Conservation (phyloP, 768 basidiomycete species). For the Lentinula edodes region DNA sequence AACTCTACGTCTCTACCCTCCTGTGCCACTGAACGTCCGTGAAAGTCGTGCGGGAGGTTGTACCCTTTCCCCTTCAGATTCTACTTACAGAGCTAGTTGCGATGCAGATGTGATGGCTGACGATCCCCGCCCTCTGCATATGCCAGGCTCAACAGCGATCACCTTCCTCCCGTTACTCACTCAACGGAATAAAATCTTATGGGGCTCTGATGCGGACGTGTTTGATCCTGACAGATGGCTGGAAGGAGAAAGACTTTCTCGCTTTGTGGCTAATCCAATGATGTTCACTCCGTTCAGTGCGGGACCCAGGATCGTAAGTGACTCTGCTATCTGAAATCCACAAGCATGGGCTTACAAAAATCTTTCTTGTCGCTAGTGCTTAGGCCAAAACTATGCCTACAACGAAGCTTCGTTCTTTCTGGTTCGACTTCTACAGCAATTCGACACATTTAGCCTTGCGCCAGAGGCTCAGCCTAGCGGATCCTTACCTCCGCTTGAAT, state of each 20-base stretch:
- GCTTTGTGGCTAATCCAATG: constrained; percentile 51
- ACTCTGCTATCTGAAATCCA: too few relatives aligned
- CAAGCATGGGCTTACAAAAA: not conserved
- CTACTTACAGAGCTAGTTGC: constrained; percentile 24
- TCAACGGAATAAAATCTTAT: constrained; percentile 61
- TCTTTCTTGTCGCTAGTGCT: constrained; percentile 36
- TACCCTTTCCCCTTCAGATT: constrained; percentile 47
- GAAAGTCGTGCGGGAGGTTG: constrained; percentile 46
- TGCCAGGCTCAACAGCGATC: constrained; percentile 53
- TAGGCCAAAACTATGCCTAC: constrained; percentile 72
- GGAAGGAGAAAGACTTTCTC: constrained; percentile 44
- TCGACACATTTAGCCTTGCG: constrained; percentile 53
- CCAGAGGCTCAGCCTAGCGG: constrained; percentile 55
- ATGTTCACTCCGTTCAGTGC: constrained; percentile 75
- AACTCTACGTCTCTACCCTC: constrained; percentile 71
- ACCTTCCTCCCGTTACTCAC: constrained; percentile 58
- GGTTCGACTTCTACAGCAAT: constrained; percentile 60
- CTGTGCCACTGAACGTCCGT: constrained; percentile 69
- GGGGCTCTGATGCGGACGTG: constrained; percentile 73
- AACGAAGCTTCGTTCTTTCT: constrained; percentile 75
- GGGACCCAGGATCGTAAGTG: constrained; percentile 52
- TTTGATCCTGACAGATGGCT: constrained; percentile 82
- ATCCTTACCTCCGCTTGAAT: constrained; percentile 57
- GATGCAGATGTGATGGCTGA: constrained; percentile 15
- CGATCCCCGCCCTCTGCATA: constrained; percentile 41